phyloP scores from a whole-genome alignment of 495 filamentous ascomycete genomes.

The Aspergillus saccharolyticus region DNA sequence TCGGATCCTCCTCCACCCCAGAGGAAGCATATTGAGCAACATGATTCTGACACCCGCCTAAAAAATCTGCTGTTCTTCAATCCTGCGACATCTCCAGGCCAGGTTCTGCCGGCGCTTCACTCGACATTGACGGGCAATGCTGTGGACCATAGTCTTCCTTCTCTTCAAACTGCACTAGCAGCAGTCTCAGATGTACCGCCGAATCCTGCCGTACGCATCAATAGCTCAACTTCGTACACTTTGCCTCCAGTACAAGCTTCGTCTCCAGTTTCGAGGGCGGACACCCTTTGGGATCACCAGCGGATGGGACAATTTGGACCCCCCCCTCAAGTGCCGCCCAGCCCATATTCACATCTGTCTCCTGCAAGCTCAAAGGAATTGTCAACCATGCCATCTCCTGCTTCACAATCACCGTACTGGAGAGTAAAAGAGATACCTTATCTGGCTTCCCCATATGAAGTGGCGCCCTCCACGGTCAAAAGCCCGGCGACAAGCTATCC shows the following conservation, averaged over 20 bases:
- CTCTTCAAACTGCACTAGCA: conserved; percentile 40
- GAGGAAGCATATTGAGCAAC: conserved; percentile 14
- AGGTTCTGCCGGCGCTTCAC: conserved; percentile 35
- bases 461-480: conserved; percentile 25
- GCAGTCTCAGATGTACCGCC: conserved; percentile 18
- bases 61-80: conserved; percentile 22
- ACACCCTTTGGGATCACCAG: conserved; percentile 32
- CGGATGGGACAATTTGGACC: conserved; percentile 22
- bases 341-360: conserved; percentile 37
- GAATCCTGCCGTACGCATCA: conserved; percentile 18
- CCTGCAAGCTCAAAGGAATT: conserved; percentile 37
- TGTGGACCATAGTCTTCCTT: conserved; percentile 41
- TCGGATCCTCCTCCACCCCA: neutral
- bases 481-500: conserved; percentile 40
- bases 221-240: conserved; percentile 21
- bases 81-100: conserved; percentile 18
- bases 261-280: conserved; percentile 24
- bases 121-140: conserved; percentile 34
- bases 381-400: conserved; percentile 38
- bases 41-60: conserved; percentile 5
- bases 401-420: conserved; percentile 30
- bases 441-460: conserved; percentile 26
- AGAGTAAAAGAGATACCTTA: conserved; percentile 24
- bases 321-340: conserved; percentile 28
- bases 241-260: conserved; percentile 23